Percentiles rank a stretch among this genome's conserved stretches.
Conservation (phyloP, 495 filamentous ascomycete species). For the Penicillium cinerascens region DNA sequence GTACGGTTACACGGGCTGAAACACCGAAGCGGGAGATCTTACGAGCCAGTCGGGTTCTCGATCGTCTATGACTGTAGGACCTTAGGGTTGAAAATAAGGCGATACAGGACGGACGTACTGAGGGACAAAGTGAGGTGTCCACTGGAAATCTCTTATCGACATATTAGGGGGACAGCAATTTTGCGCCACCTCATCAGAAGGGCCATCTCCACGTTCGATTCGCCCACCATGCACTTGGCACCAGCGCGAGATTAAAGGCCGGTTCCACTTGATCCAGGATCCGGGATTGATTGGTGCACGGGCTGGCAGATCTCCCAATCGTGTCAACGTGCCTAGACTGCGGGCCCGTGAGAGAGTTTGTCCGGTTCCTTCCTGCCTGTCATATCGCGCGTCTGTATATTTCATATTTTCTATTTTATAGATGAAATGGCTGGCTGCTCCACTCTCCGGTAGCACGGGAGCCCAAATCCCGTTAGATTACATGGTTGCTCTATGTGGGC, state of each 20-base stretch:
- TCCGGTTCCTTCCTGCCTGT: background rate
- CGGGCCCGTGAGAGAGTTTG: background rate
- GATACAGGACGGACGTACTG: no score
- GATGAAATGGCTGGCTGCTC: background rate
- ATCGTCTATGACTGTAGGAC: background rate
- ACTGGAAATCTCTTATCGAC: background rate
- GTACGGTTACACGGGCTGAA: background rate
- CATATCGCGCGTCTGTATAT: background rate
- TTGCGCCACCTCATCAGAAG: background rate
- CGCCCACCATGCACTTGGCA: background rate
- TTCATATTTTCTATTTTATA: no score
- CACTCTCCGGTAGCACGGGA: background rate
- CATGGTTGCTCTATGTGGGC: background rate
- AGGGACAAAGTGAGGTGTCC: no score
- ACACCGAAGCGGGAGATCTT: slow-evolving; percentile 8
- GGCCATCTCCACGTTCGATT: background rate
- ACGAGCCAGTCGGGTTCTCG: background rate
- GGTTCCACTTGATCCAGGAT: background rate
- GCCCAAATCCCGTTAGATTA: background rate
- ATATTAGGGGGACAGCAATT: background rate
- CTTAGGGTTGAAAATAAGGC: background rate
- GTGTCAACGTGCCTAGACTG: slow-evolving; percentile 7
- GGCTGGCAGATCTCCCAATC: slow-evolving; percentile 1
- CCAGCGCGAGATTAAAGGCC: slow-evolving; percentile 1
- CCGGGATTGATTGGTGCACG: background rate